Evolutionary conservation across 1,284 basidiomycete species (phyloP).

Genomic region (Ceratobasidium sp.): DNA sequence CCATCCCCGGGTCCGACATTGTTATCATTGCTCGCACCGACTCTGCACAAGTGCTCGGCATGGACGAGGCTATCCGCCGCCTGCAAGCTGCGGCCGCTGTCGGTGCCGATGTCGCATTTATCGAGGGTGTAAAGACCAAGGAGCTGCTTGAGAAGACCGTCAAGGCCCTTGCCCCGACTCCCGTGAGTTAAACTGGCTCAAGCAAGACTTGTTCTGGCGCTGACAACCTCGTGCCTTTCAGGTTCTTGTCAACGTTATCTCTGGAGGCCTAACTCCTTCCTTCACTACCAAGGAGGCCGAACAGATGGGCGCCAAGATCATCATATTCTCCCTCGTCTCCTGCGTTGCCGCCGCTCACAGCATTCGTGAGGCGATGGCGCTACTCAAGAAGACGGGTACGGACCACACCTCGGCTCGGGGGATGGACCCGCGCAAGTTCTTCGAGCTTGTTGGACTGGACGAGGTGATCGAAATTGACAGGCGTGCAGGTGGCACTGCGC

Average conservation of each 20-base stretch:
- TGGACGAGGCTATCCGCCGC: slow-evolving; percentile 77
- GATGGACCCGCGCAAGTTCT: slow-evolving; percentile 78
- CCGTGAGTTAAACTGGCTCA: slow-evolving; percentile 48
- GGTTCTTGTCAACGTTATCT: slow-evolving; percentile 76
- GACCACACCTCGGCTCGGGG: slow-evolving; percentile 70
- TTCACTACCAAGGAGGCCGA: slow-evolving; percentile 74
- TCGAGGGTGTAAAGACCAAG: slow-evolving; percentile 77
- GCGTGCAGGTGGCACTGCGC: slow-evolving; percentile 65
- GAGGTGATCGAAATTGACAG: slow-evolving; percentile 65
- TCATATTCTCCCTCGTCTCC: slow-evolving; percentile 74
- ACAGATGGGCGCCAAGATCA: slow-evolving; percentile 72
- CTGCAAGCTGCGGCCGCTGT: slow-evolving; percentile 74
- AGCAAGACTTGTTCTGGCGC: not conserved
- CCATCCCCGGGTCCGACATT: slow-evolving; percentile 73
- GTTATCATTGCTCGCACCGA: slow-evolving; percentile 84
- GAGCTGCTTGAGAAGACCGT: slow-evolving; percentile 70
- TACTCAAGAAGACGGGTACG: slow-evolving; percentile 69
- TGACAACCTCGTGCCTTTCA: not conserved
- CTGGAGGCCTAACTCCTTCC: slow-evolving; percentile 74
- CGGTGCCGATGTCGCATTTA: slow-evolving; percentile 84
- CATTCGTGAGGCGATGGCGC: slow-evolving; percentile 72
- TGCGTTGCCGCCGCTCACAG: slow-evolving; percentile 75
- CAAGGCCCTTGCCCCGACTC: slow-evolving; percentile 69
- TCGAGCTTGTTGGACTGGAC: slow-evolving; percentile 72
- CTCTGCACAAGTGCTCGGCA: slow-evolving; percentile 77